Percentiles rank a stretch among this genome's conserved stretches.
These are phyloP conservation scores for Clarireedia paspali DNA, from an alignment of 2,329 filamentous ascomycete genomes.

Conservation along the genomic window DNA sequence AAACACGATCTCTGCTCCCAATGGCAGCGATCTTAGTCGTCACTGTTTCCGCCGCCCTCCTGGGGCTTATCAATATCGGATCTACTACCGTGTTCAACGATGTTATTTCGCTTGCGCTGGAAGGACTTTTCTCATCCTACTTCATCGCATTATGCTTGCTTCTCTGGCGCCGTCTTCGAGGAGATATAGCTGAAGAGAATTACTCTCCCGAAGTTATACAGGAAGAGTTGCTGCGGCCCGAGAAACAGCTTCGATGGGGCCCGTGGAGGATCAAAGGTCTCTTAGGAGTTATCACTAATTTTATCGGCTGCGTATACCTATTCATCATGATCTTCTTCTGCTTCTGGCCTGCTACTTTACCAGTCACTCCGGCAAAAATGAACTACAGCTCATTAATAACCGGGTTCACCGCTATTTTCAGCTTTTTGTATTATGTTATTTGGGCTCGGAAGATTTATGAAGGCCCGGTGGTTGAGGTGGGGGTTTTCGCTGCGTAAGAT, in stretches of 20 bases:
- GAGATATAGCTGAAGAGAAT: neutral
- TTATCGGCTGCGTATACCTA: conserved; percentile 36
- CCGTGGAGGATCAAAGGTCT: conserved; percentile 24
- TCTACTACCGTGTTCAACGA: conserved; percentile 43
- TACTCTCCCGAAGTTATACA: neutral
- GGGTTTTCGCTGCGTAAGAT: no score
- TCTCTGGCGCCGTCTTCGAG: conserved; percentile 3
- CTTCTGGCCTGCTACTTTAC: conserved; percentile 37
- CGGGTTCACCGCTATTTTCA: conserved; percentile 2
- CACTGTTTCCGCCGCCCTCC: neutral
- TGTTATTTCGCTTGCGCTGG: conserved; percentile 39
- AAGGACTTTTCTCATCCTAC: conserved; percentile 38
- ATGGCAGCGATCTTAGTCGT: neutral
- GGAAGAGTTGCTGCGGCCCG: neutral
- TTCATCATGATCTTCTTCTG: conserved; percentile 33
- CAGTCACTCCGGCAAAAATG: conserved; percentile 35
- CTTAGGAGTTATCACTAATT: conserved; percentile 35
- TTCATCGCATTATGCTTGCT: neutral
- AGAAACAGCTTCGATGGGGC: neutral
- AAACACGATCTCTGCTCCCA: neutral
- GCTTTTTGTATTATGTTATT: conserved; percentile 1
- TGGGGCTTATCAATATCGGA: conserved; percentile 38
- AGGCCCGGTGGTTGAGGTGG: conserved; percentile 4
- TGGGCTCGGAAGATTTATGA: conserved; percentile 3
- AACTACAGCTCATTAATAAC: conserved; percentile 31